Base-by-base conservation (phyloP, 1,139 yeast genomes). In the Maudiozyma humilis region DNA sequence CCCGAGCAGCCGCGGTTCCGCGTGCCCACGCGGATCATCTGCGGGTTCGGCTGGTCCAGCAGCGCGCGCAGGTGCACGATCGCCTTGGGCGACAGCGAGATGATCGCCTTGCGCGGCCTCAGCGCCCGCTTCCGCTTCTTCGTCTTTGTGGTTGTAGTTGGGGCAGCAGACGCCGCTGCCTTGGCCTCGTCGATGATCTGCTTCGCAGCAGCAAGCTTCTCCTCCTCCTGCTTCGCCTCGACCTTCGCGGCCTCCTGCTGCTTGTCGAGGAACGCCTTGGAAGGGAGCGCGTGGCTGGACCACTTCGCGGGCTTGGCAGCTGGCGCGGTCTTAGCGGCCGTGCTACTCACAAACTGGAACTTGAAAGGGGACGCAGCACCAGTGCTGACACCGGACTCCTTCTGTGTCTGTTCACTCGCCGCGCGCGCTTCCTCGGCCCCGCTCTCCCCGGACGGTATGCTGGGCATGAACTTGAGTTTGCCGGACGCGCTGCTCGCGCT, bases 1-100 rank as follows among this genome's bases (percentile, higher is more conserved):
- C 98, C 98, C 0, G 97, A 89, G 63, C 98, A 91, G 2, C 98
- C 98, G 64, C 96, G 75, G 64, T 91, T 91, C 54, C 79, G 78
- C n/a, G 93, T 97, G 4, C 97, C 95, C 17, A 91, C 82, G 56
- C 96, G 74, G 45, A 91, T 87, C 60, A 87, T 71, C 65, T 91
- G 80, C 20, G 97, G 97, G 39, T 78, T 77, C 3, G 97, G 97
- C 53, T 81, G 85, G 47, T 82, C 75, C 52, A 83, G 67, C 33
- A 91, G 70, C 1, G 72, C 76, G 47, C 69, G 69, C 49, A 91
- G 69, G 64, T 91, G 96, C 5, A 65, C 63, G 3, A 87, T 69
- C 0, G 97, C 97, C 42, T 71, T 75, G 3, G 85, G 75, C 0
- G 91, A 72, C 44, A 91, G 71, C 3, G 93, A 75, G 41, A 91